phyloP scores from a whole-genome alignment of 2,329 filamentous ascomycete genomes.

The Acrodontium crateriforme region DNA sequence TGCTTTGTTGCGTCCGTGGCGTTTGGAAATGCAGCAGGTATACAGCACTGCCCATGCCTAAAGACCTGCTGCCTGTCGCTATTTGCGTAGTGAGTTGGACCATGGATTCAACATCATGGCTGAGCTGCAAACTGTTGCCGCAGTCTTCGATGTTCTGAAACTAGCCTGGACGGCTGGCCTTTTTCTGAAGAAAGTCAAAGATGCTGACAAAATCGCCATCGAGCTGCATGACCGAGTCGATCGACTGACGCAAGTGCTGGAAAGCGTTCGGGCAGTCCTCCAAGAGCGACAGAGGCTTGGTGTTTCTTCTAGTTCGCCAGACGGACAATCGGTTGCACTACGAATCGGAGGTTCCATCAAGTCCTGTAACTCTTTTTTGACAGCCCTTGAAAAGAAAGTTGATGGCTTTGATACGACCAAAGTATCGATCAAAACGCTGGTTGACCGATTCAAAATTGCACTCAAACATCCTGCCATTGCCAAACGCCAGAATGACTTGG shows the following conservation, averaged over 20 bases:
- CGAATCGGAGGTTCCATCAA: not conserved
- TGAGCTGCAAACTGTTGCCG: conserved; percentile 9
- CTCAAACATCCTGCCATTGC: conserved; percentile 6
- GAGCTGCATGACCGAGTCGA: conserved; percentile 7
- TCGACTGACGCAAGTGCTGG: conserved; percentile 7
- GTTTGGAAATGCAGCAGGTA: too few species aligned
- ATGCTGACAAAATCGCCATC: conserved; percentile 11
- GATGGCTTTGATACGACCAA: conserved; percentile 2
- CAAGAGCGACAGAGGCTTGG: conserved; percentile 4
- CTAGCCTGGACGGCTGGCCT: conserved; percentile 6
- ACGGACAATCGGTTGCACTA: conserved; percentile 4
- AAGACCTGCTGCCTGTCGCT: not conserved
- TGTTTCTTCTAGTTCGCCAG: not conserved
- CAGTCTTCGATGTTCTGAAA: conserved; percentile 8
- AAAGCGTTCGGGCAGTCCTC: conserved; percentile 7
- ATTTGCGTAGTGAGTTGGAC: not conserved
- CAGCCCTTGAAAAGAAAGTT: conserved; percentile 5
- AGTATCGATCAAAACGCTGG: conserved; percentile 1
- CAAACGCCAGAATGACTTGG: conserved; percentile 9
- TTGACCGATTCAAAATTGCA: conserved; percentile 6
- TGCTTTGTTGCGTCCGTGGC: too few species aligned
- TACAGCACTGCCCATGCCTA: conserved; percentile 1
- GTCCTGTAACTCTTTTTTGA: conserved; percentile 2
- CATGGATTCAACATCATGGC: conserved; percentile 5
- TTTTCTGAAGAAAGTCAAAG: conserved; percentile 10